phyloP scores from a whole-genome alignment of 129 eudicot genomes.

The Oenanthe sinensis region DNA sequence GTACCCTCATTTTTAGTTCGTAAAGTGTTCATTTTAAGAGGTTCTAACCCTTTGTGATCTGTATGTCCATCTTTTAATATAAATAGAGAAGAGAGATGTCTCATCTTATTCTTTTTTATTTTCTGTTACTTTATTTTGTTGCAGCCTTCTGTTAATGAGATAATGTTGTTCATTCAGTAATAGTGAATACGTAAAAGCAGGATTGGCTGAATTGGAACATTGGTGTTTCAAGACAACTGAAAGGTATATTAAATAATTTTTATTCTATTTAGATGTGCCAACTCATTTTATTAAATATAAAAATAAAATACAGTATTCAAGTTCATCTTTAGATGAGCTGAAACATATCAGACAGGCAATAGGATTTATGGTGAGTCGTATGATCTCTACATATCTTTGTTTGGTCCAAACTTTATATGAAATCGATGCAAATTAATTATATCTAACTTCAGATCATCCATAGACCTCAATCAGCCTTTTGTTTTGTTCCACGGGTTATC shows the following conservation, averaged over 20 bases:
- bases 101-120: conserved; percentile 1
- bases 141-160: conserved; percentile 87
- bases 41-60: conserved; percentile 20
- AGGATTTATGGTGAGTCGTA: conserved; percentile 62
- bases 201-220: conserved; percentile 77
- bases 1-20: conserved; percentile 95
- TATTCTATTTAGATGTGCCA: neutral
- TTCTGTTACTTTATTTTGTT: conserved; percentile 13
- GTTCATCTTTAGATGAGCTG: conserved; percentile 92
- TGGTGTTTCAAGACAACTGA: conserved; percentile 87
- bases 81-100: conserved; percentile 10
- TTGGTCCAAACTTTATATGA: neutral
- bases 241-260: conserved; percentile 32
- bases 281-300: neutral
- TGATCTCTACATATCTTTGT: conserved; percentile 1
- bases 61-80: neutral
- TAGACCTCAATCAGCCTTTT: conserved; percentile 10
- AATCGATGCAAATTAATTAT: neutral
- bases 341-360: conserved; percentile 96
- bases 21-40: conserved; percentile 90
- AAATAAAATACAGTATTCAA: conserved; percentile 74
- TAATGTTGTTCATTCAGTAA: conserved; percentile 98
- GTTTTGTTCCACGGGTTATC: conserved; percentile 50
- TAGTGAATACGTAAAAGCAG: conserved; percentile 96
- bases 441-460: neutral